Evolutionary conservation across 345 rosid genomes (phyloP).

Genomic region (Lepidium sativum): DNA sequence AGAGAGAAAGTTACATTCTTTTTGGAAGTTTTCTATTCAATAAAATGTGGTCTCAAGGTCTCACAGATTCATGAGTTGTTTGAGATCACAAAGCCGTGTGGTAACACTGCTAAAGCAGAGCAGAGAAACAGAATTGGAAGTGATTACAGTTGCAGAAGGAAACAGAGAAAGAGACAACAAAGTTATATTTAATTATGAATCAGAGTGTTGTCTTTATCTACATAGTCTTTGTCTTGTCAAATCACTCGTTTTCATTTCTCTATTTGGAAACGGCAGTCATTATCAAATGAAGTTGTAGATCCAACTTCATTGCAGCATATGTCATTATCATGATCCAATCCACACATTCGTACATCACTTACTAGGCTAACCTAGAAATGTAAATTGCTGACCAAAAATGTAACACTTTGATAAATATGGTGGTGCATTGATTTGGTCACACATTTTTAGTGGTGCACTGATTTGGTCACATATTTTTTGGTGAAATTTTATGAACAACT

Average conservation of each 20-base stretch:
- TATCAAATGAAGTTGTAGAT: conserved; percentile 19
- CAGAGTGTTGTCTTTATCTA: conserved; percentile 21
- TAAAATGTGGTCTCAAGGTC: neutral
- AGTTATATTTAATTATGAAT: conserved; percentile 1
- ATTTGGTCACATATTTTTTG: too few relatives aligned
- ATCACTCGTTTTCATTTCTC: conserved; percentile 21
- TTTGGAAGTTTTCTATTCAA: neutral
- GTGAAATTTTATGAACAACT: too few relatives aligned
- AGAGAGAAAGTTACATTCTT: neutral
- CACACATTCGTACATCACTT: neutral
- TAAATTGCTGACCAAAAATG: too few relatives aligned
- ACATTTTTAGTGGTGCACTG: too few relatives aligned
- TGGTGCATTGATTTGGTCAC: too few relatives aligned
- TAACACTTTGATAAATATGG: too few relatives aligned
- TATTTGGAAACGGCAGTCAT: conserved; percentile 20
- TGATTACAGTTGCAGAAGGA: conserved; percentile 20
- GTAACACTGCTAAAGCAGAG: conserved; percentile 13
- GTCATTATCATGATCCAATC: conserved; percentile 15
- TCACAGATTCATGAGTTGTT: too few relatives aligned
- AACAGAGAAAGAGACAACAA: conserved; percentile 20
- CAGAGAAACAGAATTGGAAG: conserved; percentile 19
- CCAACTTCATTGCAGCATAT: conserved; percentile 10
- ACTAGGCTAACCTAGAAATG: conserved; percentile 2
- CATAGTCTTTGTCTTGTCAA: conserved; percentile 13
- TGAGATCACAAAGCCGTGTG: neutral